Evolutionary conservation across 2,329 filamentous ascomycete genomes (phyloP), one percentile per base, ranked within the genome.

Genomic region (Onygenales sp.): DNA sequence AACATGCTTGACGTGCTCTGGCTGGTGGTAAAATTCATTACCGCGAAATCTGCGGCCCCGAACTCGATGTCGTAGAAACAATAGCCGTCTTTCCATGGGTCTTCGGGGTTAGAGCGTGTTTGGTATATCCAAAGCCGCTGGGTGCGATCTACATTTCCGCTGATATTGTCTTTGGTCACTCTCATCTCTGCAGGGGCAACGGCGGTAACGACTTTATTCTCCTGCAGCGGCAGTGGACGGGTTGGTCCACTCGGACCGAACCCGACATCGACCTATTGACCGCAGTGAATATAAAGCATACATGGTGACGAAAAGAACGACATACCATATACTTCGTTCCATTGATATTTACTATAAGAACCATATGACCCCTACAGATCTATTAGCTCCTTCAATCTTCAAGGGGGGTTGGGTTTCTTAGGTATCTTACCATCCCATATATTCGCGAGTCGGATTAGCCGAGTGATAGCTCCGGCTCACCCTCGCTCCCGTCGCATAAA

Each of bases 61-160:
- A 85, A 87, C 65, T 87, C 84, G 13, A 77, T 71, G 56, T 86
- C 81, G 2, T 78, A 76, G 65, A 89, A 90, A 56, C 77, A 80
- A 65, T 87, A 88, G 47, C 75, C 78, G 1, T 78, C 71, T 21
- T 76, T 71, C 81, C 84, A 90, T 2, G 73, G 71, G 46, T 67
- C 70, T 0, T 75, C 68, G 0, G 63, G 43, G 4, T 68, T 66
- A 56, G 79, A 75, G 32, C 79, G 75, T 58, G 80, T 79, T 65
- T 86, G 77, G 62, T 84, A 85, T 54, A 86, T 75, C 84, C 83
- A 87, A 53, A 79, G 66, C 55, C 76, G 77, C 36, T 74, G 72
- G 31, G 55, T 61, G 35, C 69, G 65, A 45, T 73, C 70, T 33
- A 74, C 69, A 50, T 67, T 64, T 3, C 78, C 72, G 41, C 80